Evolutionary conservation across 2,329 filamentous ascomycete genomes (phyloP).

Genomic region (Phoma sp.): DNA sequence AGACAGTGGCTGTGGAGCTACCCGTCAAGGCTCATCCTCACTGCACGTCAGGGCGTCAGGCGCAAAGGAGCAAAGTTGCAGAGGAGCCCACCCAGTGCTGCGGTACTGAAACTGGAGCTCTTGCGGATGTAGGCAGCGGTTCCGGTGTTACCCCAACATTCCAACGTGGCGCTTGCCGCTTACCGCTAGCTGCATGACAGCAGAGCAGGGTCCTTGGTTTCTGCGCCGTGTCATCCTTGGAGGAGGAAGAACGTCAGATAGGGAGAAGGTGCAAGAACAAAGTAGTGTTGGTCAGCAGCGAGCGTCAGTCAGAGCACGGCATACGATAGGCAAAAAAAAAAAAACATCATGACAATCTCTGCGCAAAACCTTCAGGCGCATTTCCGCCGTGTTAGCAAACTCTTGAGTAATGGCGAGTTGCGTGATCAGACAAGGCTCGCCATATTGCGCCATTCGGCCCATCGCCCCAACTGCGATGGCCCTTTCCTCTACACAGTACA

Average conservation of each 20-base stretch:
- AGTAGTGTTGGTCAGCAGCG: background rate
- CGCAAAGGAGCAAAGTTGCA: background rate
- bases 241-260: background rate
- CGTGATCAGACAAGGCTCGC: conserved; percentile 7
- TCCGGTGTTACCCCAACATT: conserved; percentile 19
- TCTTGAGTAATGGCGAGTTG: conserved; percentile 18
- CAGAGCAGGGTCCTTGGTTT: background rate
- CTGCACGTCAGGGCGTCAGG: background rate
- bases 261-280: conserved; percentile 1
- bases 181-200: conserved; percentile 15
- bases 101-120: background rate
- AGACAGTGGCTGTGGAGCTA: background rate
- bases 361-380: conserved; percentile 3
- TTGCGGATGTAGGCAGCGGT: background rate
- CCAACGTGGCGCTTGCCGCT: conserved; percentile 4
- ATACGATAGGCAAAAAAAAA: background rate
- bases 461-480: conserved; percentile 7
- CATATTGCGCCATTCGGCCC: conserved; percentile 12
- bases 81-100: background rate
- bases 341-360: background rate
- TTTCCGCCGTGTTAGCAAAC: conserved; percentile 4
- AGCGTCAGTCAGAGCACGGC: background rate
- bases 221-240: background rate
- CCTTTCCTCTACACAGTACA: background rate
- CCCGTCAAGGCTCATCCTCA: background rate